Base-by-base conservation (phyloP, 129 eudicot genomes). In the Arctium lappa region DNA sequence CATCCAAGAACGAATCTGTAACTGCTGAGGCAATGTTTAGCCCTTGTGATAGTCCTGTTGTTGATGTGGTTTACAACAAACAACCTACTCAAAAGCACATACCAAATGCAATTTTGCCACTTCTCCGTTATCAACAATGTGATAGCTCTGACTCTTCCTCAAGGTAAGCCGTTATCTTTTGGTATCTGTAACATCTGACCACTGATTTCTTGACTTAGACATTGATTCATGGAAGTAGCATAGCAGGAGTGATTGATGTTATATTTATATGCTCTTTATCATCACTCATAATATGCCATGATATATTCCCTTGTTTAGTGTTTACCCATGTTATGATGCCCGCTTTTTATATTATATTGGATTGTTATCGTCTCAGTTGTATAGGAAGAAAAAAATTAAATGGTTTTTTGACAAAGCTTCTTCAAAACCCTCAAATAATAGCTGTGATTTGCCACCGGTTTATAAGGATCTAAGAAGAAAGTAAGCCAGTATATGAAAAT, bases 141-240 rank as follows among this genome's bases (percentile, higher is more conserved):
- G 99, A 89, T 78, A 90, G 98, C 88, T 91, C 94, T 62, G 99
- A 96, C 44, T 91, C 98, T 79, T 93, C 93, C 70, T 87, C 94
- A 36, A 96, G 99, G 99, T 96, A 83, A 18, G 38, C 76, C 63
- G 29, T 75, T 83, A 65, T 85, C 37, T 42, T 13, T 46, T 53
- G 62, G 69, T 50, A 38, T 81, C 31, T 32, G 6, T 69, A 10
- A 37, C 70, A 38, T 69, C 38, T 65, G 33, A 71, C 27, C 27
- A 22, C 27, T 22, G 27, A 22, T 22, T 22, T 22, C 27, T 22
- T 22, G 6, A 39, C 42, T 76, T 65, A 8, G 22, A 31, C 50
- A 15, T 33, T 56, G 53, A 72, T 75, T 10, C 79, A 6, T n/a
- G 74, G 36, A 73, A 76, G 69, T 38, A 73, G 46, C 72, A 42